These are phyloP conservation scores for Mycena vitilis DNA, from an alignment of 768 basidiomycete genomes.

Conservation along the genomic window DNA sequence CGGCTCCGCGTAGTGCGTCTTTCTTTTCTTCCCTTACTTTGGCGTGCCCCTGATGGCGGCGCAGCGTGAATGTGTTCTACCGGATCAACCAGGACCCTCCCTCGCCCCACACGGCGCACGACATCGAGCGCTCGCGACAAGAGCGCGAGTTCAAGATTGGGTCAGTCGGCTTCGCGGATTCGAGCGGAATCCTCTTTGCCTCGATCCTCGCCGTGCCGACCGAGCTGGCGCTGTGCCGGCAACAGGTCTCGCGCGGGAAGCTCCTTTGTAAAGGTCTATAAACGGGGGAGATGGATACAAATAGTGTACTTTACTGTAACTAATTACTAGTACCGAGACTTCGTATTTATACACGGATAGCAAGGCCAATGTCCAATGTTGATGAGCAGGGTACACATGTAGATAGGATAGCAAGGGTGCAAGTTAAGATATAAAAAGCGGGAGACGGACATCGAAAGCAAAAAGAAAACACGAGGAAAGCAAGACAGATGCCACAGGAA, in stretches of 20 bases:
- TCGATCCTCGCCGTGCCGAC: constrained; percentile 77
- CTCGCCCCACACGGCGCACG: constrained; percentile 56
- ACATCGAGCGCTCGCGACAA: constrained; percentile 73
- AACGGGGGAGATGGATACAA: constrained; percentile 9
- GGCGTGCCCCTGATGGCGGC: constrained; percentile 3
- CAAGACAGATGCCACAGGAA: constrained; percentile 10
- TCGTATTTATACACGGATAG: constrained; percentile 17
- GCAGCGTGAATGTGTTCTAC: constrained; percentile 88
- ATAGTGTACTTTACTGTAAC: constrained; percentile 20
- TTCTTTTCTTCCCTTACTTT: constrained; percentile 30
- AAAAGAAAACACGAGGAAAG: constrained; percentile 22
- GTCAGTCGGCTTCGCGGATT: constrained; percentile 88
- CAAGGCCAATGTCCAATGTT: neutral
- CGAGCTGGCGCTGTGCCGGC: constrained; percentile 80
- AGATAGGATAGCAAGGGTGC: constrained; percentile 24
- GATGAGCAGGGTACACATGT: constrained; percentile 10
- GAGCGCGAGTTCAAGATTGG: constrained; percentile 93
- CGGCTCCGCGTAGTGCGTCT: constrained; percentile 87
- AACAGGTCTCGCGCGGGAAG: constrained; percentile 79
- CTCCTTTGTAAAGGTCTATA: constrained; percentile 63
- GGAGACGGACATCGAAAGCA: constrained; percentile 22
- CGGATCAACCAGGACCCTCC: constrained; percentile 80
- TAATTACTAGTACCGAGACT: constrained; percentile 25
- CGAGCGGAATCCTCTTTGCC: constrained; percentile 76
- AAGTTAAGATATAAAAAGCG: neutral